Evolutionary conservation across 2,329 filamentous ascomycete genomes (phyloP).

Genomic region (Gaeumannomyces tritici): DNA sequence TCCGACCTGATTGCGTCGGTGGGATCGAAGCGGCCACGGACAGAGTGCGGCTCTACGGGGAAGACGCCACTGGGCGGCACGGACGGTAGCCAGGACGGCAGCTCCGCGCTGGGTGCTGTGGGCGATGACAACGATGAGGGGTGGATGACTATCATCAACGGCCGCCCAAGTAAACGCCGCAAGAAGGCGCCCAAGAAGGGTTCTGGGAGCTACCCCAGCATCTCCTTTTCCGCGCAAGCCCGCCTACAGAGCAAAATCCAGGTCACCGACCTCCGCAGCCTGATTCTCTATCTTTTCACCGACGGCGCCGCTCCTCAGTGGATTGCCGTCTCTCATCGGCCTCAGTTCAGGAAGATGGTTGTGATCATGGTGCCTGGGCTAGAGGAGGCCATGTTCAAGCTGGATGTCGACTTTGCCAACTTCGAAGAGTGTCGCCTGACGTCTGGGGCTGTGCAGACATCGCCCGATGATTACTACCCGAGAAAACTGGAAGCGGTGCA

Average conservation of each 20-base stretch:
- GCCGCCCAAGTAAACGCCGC: conserved; percentile 43
- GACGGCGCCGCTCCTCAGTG: conserved; percentile 57
- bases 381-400: conserved; percentile 81
- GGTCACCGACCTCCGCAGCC: conserved; percentile 51
- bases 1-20: neutral
- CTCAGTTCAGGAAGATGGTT: conserved; percentile 68
- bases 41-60: conserved; percentile 10
- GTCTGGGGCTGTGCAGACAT: conserved; percentile 22
- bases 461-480: conserved; percentile 52
- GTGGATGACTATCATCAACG: conserved; percentile 42
- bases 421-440: conserved; percentile 23
- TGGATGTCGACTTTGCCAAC: conserved; percentile 36
- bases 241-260: conserved; percentile 53
- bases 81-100: neutral
- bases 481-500: conserved; percentile 38
- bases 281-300: conserved; percentile 58
- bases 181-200: conserved; percentile 51
- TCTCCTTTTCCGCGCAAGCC: conserved; percentile 46
- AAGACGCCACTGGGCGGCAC: conserved; percentile 30
- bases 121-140: conserved; percentile 21
- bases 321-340: conserved; percentile 52
- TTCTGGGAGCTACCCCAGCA: conserved; percentile 48
- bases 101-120: conserved; percentile 9
- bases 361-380: conserved; percentile 86
- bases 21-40: neutral